Evolutionary conservation across 73 alveolate genomes (phyloP).

Genomic region (Chromera velia): DNA sequence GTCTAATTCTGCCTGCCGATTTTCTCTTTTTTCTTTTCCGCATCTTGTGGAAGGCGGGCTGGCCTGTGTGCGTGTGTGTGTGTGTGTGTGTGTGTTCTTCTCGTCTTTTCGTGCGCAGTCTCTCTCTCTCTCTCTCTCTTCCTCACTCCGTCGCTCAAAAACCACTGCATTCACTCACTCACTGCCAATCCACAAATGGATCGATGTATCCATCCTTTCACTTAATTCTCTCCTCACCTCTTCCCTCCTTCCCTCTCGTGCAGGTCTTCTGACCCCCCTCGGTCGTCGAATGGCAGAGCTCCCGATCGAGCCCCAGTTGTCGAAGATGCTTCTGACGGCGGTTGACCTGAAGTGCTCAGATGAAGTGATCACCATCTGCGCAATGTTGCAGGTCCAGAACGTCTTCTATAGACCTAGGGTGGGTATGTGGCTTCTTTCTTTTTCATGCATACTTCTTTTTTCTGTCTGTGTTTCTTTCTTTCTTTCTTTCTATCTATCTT

Average conservation of each 20-base stretch:
- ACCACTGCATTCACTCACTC: no score
- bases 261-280: constrained; percentile 68
- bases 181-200: neutral
- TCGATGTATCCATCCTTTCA: neutral
- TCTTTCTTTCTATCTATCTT: neutral
- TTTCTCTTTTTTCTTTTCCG: no score
- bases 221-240: no score
- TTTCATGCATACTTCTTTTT: neutral
- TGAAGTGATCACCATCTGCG: constrained; percentile 83
- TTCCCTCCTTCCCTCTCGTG: no score
- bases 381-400: constrained; percentile 93
- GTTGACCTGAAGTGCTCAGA: constrained; percentile 71
- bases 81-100: no score
- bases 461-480: neutral
- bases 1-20: no score
- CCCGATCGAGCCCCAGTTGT: constrained; percentile 43
- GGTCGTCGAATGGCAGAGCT: constrained; percentile 99
- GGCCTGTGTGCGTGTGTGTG: no score
- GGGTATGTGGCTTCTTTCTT: no score
- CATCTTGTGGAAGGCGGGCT: no score
- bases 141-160: no score
- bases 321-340: constrained; percentile 89
- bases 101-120: no score
- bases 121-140: no score
- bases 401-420: constrained; percentile 95